Evolutionary conservation across 1,284 basidiomycete genomes (phyloP).

Genomic region (Microbotryomycetes sp.): DNA sequence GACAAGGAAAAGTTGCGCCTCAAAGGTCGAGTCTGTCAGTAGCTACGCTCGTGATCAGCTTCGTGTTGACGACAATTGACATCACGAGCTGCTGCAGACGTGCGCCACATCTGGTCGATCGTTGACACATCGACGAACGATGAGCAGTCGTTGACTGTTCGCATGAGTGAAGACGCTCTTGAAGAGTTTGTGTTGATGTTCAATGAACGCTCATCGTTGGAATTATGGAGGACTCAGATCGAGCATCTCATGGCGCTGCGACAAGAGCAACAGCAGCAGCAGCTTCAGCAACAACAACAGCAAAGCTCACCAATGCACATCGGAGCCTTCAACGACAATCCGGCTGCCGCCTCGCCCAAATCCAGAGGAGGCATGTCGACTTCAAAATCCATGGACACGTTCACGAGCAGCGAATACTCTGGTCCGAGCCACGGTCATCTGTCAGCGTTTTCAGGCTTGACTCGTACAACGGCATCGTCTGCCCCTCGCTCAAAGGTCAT

Average conservation of each 20-base stretch:
- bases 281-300: background rate
- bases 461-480: conserved; percentile 1
- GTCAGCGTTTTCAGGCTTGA: conserved; percentile 5
- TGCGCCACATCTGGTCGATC: background rate
- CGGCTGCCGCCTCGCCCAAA: background rate
- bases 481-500: background rate
- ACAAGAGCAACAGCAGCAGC: background rate
- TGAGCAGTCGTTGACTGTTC: conserved; percentile 23
- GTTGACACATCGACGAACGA: background rate
- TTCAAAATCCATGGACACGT: background rate
- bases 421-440: background rate
- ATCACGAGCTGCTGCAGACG: background rate
- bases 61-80: conserved; percentile 17
- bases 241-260: conserved; percentile 54
- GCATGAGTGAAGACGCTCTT: conserved; percentile 61
- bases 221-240: conserved; percentile 78
- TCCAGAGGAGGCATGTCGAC: background rate
- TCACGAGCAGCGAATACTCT: background rate
- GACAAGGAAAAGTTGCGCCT: conserved; percentile 64
- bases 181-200: conserved; percentile 55
- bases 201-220: conserved; percentile 45
- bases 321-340: too few species aligned
- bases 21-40: conserved; percentile 73
- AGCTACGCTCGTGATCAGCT: conserved; percentile 24
- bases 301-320: background rate